Evolutionary conservation across 163 green algal species (phyloP).

Genomic region (Scenedesmus sp.): DNA sequence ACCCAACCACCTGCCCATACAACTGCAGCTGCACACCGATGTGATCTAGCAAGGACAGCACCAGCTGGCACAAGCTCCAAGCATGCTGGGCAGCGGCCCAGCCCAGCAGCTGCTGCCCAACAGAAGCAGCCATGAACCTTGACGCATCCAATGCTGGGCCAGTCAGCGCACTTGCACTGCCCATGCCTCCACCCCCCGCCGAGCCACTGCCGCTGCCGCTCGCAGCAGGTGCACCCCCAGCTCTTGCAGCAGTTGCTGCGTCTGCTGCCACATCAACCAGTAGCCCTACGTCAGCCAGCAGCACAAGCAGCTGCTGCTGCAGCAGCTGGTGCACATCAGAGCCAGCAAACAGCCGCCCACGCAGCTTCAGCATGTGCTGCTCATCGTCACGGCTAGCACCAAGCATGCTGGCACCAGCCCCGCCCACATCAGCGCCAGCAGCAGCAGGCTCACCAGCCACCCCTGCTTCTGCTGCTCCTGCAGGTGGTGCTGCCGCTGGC

Average conservation of each 20-base stretch:
- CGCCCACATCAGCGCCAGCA: not conserved
- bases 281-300: slow-evolving; percentile 33
- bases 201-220: not conserved
- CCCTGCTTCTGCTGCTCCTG: slow-evolving; percentile 3
- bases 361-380: slow-evolving; percentile 6
- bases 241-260: not conserved
- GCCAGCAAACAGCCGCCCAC: slow-evolving; percentile 34
- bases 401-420: not conserved
- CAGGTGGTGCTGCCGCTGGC: not conserved
- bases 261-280: not conserved
- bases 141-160: not conserved
- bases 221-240: not conserved
- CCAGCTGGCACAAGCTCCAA: slow-evolving; percentile 38
- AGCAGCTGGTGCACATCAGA: slow-evolving; percentile 39
- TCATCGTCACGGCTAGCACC: not conserved
- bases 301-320: slow-evolving; percentile 16
- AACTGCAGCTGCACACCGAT: slow-evolving; percentile 2
- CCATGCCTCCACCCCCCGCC: not conserved
- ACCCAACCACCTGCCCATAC: not conserved
- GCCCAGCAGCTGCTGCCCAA: slow-evolving; percentile 38
- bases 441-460: not conserved
- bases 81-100: not conserved
- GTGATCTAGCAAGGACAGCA: slow-evolving; percentile 23
- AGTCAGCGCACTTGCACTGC: not conserved
- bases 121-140: not conserved